Evolutionary conservation across 345 rosid species (phyloP).

Genomic region (Eucalyptus regnans): DNA sequence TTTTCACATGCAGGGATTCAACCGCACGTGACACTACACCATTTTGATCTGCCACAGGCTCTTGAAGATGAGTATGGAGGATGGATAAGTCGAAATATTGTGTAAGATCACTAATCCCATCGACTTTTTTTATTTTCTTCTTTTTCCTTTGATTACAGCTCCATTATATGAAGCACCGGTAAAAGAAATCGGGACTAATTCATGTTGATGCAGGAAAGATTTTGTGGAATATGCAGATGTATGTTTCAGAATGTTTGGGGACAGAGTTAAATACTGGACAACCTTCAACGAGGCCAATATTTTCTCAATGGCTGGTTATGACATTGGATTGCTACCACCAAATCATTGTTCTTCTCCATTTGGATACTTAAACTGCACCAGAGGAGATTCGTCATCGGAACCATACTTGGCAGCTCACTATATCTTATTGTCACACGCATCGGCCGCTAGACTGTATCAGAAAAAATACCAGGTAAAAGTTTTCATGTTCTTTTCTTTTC

Average conservation of each 20-base stretch:
- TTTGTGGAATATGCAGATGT: slow-evolving; percentile 23
- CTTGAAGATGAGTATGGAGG: slow-evolving; percentile 10
- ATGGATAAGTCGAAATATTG: slow-evolving; percentile 3
- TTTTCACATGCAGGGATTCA: slow-evolving; percentile 13
- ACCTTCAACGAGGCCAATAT: slow-evolving; percentile 33
- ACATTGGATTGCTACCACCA: slow-evolving; percentile 10
- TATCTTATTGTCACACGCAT: slow-evolving; percentile 57
- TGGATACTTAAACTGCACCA: slow-evolving; percentile 8
- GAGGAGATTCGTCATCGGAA: slow-evolving; percentile 51
- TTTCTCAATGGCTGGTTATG: slow-evolving; percentile 13
- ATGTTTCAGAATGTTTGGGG: slow-evolving; percentile 34
- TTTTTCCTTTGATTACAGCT: background rate
- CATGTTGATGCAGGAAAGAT: slow-evolving; percentile 15
- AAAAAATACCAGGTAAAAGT: slow-evolving; percentile 40
- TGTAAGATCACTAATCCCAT: background rate
- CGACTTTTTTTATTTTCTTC: background rate
- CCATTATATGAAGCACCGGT: background rate
- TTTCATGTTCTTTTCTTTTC: background rate
- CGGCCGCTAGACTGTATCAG: slow-evolving; percentile 43
- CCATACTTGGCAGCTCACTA: slow-evolving; percentile 57
- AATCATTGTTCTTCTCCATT: slow-evolving; percentile 20
- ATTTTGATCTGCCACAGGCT: slow-evolving; percentile 3
- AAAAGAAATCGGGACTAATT: background rate
- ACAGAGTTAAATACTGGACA: slow-evolving; percentile 26
- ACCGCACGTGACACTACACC: slow-evolving; percentile 17